Evolutionary conservation across 352 stramenopile species (phyloP).

Genomic region (Globisporangium ultimum): DNA sequence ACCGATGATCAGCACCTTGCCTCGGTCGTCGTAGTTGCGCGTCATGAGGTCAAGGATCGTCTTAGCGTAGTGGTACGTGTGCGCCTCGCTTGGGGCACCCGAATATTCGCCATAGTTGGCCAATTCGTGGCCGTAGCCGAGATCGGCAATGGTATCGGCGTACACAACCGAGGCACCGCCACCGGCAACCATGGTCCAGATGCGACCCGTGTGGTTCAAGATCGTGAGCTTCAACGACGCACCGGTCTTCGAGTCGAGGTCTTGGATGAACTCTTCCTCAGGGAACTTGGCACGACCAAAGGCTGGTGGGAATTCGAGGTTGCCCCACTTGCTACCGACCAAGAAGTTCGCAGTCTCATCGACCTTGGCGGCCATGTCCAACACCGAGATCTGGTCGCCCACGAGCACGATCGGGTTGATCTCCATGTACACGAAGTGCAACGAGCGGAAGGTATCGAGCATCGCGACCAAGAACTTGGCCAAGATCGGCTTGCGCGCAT

Average conservation of each 20-base stretch:
- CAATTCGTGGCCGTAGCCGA: conserved; percentile 91
- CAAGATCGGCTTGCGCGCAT: conserved; percentile 71
- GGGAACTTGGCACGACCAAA: conserved; percentile 95
- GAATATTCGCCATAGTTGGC: conserved; percentile 98
- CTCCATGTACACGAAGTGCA: conserved; percentile 98
- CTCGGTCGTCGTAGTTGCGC: conserved; percentile 81
- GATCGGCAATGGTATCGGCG: conserved; percentile 96
- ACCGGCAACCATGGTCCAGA: conserved; percentile 98
- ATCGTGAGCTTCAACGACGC: conserved; percentile 97
- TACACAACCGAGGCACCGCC: conserved; percentile 96
- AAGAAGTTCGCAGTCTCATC: conserved; percentile 96
- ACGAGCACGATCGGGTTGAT: conserved; percentile 97
- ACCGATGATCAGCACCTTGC: conserved; percentile 97
- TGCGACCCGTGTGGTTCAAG: conserved; percentile 92
- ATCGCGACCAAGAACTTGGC: conserved; percentile 90
- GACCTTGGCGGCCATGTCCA: conserved; percentile 97
- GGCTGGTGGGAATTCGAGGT: conserved; percentile 93
- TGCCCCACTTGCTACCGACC: conserved; percentile 90
- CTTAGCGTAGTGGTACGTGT: conserved; percentile 97
- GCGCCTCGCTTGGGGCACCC: conserved; percentile 93
- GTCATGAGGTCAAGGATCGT: conserved; percentile 97
- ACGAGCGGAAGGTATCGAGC: conserved; percentile 90
- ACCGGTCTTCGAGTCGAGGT: conserved; percentile 94
- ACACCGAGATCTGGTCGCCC: conserved; percentile 87
- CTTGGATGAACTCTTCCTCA: conserved; percentile 94